A percentile compares a stretch with the other conserved stretches of the same genome.
phyloP scores from a whole-genome alignment of 768 basidiomycete species.

The Boletus edulis region DNA sequence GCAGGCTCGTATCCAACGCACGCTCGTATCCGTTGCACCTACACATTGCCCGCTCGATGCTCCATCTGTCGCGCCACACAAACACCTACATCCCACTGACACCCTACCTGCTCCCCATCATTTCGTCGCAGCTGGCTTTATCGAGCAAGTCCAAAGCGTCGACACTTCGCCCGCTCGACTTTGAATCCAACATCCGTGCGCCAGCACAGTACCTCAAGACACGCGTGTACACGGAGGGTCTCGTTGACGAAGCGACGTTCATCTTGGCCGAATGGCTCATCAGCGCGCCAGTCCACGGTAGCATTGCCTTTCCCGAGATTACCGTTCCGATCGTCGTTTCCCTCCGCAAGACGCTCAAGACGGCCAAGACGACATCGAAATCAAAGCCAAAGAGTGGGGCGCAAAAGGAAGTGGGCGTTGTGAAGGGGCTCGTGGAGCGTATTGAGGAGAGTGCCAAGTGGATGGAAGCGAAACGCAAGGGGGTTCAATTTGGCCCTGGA shows the following conservation, averaged over 20 bases:
- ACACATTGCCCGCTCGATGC: conserved; percentile 84
- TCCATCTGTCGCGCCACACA: conserved; percentile 82
- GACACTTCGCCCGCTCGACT: conserved; percentile 84
- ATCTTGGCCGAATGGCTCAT: conserved; percentile 82
- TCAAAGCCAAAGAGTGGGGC: conserved; percentile 9
- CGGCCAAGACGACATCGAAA: conserved; percentile 40
- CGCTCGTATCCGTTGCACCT: conserved; percentile 96
- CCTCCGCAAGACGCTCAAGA: conserved; percentile 74
- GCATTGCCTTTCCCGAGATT: conserved; percentile 93
- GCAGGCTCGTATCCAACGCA: conserved; percentile 83
- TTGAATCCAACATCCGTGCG: conserved; percentile 82
- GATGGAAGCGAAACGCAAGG: conserved; percentile 69
- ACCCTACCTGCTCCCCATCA: conserved; percentile 82
- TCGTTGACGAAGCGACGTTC: conserved; percentile 80
- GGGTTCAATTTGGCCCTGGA: conserved; percentile 73
- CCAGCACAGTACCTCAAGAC: conserved; percentile 90
- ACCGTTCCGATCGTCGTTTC: conserved; percentile 73
- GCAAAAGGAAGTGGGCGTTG: conserved; percentile 55
- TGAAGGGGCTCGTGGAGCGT: conserved; percentile 83
- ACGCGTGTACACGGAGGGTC: conserved; percentile 75
- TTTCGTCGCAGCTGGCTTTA: conserved; percentile 68
- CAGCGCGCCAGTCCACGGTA: conserved; percentile 66
- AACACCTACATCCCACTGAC: conserved; percentile 84
- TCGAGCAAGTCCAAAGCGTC: conserved; percentile 76
- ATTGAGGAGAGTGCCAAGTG: conserved; percentile 81